Evolutionary conservation across 2,329 filamentous ascomycete genomes (phyloP).

Genomic region (Trichophyton simii): DNA sequence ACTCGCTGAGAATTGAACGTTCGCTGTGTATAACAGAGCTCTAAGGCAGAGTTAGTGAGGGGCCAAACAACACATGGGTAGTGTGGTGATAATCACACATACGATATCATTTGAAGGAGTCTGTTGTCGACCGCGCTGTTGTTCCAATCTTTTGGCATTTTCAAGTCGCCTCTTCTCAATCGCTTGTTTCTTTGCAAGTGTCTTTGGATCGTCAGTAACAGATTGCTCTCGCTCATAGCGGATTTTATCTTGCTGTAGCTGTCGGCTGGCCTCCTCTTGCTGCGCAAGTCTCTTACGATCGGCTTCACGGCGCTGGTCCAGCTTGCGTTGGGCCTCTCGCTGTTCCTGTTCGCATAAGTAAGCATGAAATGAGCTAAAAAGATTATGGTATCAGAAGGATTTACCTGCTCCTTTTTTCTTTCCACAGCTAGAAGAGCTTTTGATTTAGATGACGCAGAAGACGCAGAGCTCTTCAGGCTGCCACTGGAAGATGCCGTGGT

Average conservation of each 20-base stretch:
- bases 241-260: constrained; percentile 49
- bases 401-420: constrained; percentile 62
- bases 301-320: constrained; percentile 66
- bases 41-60: constrained; percentile 13
- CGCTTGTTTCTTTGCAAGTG: constrained; percentile 50
- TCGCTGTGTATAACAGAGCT: constrained; percentile 21
- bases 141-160: constrained; percentile 33
- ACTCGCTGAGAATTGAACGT: constrained; percentile 16
- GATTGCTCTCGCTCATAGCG: constrained; percentile 36
- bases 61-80: background rate
- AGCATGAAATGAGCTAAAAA: constrained; percentile 3
- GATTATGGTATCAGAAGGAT: background rate
- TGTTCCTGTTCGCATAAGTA: constrained; percentile 46
- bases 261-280: constrained; percentile 48
- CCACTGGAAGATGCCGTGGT: constrained; percentile 37
- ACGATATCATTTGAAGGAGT: constrained; percentile 26
- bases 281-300: constrained; percentile 60
- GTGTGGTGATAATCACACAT: constrained; percentile 12
- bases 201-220: constrained; percentile 49
- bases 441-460: constrained; percentile 50
- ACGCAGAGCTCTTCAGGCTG: constrained; percentile 53
- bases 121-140: constrained; percentile 33
- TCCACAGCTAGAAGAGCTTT: constrained; percentile 65
- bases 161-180: constrained; percentile 41
- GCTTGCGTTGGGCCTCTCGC: constrained; percentile 62